These are phyloP conservation scores for Penicillium sumatraense DNA, from an alignment of 2,329 filamentous ascomycete species.

Conservation along the genomic window DNA sequence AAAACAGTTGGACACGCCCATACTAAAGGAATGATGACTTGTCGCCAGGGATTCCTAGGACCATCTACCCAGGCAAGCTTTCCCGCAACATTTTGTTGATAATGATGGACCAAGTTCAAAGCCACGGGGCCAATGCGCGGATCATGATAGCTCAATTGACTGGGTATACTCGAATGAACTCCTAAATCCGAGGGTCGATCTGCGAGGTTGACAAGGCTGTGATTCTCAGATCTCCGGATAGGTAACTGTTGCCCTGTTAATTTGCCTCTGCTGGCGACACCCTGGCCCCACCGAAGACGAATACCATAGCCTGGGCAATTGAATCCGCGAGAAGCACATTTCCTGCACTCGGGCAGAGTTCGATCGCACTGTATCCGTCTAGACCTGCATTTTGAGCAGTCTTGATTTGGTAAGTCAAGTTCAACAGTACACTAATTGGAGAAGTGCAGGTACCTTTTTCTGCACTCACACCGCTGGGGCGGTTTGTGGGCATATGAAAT, in stretches of 20 bases:
- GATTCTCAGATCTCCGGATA: neutral
- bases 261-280: constrained; percentile 13
- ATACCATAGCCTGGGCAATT: constrained; percentile 12
- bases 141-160: neutral
- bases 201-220: neutral
- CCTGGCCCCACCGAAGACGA: constrained; percentile 10
- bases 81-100: constrained; percentile 23
- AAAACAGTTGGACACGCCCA: constrained; percentile 26
- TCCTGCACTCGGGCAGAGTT: constrained; percentile 10
- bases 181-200: neutral
- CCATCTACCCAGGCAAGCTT: constrained; percentile 34
- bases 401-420: neutral
- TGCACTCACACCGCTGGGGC: neutral
- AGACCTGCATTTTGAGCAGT: constrained; percentile 14
- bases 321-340: constrained; percentile 11
- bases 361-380: constrained; percentile 14
- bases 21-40: constrained; percentile 30
- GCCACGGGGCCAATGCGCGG: neutral
- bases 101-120: constrained; percentile 28
- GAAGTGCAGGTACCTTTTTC: constrained; percentile 8
- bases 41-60: constrained; percentile 30
- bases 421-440: neutral
- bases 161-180: neutral
- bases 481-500: constrained; percentile 3
- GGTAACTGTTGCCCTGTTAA: constrained; percentile 8